Evolutionary conservation across 805 yeast species (phyloP).

Genomic region (Candida nonsorbophila): DNA sequence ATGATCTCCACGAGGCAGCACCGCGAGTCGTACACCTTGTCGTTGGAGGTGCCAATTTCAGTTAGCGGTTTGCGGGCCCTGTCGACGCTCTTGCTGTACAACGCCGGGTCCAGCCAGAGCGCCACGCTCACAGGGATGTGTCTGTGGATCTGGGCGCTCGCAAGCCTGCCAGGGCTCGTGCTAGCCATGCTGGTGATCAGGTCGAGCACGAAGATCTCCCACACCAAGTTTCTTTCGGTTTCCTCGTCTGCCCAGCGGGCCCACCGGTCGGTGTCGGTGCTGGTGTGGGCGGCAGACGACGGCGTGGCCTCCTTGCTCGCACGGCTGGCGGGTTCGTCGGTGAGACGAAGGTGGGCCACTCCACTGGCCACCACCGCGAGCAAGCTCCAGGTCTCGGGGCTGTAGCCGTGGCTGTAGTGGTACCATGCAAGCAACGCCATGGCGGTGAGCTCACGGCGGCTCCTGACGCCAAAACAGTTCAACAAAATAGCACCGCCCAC

Average conservation of each 20-base stretch:
- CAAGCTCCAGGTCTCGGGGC: conserved; percentile 12
- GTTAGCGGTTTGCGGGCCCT: too few relatives aligned
- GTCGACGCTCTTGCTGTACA: conserved; percentile 3
- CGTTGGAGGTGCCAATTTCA: too few relatives aligned
- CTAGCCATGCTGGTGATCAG: conserved; percentile 10
- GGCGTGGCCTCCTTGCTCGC: too few relatives aligned
- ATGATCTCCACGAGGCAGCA: too few relatives aligned
- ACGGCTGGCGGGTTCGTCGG: conserved; percentile 5
- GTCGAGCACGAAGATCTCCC: conserved; percentile 14
- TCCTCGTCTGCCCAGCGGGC: conserved; percentile 11
- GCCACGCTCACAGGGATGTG: conserved; percentile 8
- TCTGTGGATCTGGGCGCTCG: conserved; percentile 6
- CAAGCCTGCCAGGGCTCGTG: conserved; percentile 9
- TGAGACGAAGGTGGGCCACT: conserved; percentile 9
- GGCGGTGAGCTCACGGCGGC: conserved; percentile 7
- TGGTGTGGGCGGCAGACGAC: too few relatives aligned
- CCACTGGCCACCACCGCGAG: conserved; percentile 12
- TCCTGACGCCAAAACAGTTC: conserved; percentile 10
- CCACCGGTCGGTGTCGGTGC: conserved; percentile 4
- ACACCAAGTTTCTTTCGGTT: conserved; percentile 7
- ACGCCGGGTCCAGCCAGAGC: conserved; percentile 5
- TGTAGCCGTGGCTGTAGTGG: conserved; percentile 8
- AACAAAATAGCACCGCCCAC: conserved; percentile 4
- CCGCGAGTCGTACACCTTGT: too few relatives aligned
- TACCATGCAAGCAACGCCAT: conserved; percentile 11